phyloP scores from a whole-genome alignment of 2,329 filamentous ascomycete genomes.

The Fusarium multiceps region DNA sequence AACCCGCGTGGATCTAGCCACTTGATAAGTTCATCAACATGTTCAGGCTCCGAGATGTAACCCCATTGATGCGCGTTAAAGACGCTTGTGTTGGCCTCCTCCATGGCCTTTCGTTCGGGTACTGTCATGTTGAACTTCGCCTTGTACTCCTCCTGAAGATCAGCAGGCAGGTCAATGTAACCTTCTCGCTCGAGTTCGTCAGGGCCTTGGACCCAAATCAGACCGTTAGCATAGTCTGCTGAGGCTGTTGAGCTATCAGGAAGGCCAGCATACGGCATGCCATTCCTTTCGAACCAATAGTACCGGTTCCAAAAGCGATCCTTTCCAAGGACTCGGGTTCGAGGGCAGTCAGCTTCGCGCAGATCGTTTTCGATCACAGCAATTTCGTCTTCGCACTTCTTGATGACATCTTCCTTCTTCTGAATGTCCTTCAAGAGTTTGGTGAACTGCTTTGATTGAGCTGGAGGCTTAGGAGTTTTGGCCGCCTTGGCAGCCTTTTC shows the following conservation, averaged over 20 bases:
- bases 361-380: slow-evolving; percentile 89
- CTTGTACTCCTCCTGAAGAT: slow-evolving; percentile 80
- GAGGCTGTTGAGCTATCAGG: slow-evolving; percentile 88
- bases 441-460: slow-evolving; percentile 88
- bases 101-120: slow-evolving; percentile 82
- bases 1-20: slow-evolving; percentile 91
- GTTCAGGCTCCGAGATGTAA: slow-evolving; percentile 84
- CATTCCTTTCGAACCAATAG: slow-evolving; percentile 99
- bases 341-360: slow-evolving; percentile 91
- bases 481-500: slow-evolving; percentile 72
- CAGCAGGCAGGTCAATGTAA: slow-evolving; percentile 81
- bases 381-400: slow-evolving; percentile 86
- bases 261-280: slow-evolving; percentile 93
- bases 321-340: slow-evolving; percentile 88
- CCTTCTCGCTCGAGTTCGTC: slow-evolving; percentile 88
- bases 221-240: slow-evolving; percentile 91
- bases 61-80: slow-evolving; percentile 86
- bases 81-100: slow-evolving; percentile 86
- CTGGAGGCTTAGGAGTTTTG: slow-evolving; percentile 72
- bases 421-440: slow-evolving; percentile 90
- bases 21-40: slow-evolving; percentile 80
- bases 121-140: slow-evolving; percentile 84
- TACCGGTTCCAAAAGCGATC: slow-evolving; percentile 99
- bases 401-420: slow-evolving; percentile 83
- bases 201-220: slow-evolving; percentile 96